Evolutionary conservation across 2,329 filamentous ascomycete genomes (phyloP).

Genomic region (Hypomyces rosellus): DNA sequence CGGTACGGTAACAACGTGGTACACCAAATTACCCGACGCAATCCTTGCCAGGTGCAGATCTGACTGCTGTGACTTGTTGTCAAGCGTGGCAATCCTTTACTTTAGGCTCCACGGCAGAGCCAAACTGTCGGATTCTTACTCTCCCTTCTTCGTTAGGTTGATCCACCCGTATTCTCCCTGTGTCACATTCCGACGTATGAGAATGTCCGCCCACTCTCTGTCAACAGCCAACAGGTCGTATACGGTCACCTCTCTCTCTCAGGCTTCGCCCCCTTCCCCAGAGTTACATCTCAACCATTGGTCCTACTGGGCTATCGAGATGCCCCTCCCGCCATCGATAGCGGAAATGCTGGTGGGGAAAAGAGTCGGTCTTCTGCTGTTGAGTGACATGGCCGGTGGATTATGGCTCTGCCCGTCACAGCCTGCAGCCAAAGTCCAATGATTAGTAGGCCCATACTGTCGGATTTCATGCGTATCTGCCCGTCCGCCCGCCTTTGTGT

Average conservation of each 20-base stretch:
- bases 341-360: slow-evolving; percentile 3
- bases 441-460: not conserved
- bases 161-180: not conserved
- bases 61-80: slow-evolving; percentile 1
- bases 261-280: slow-evolving; percentile 1
- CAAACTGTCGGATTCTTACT: slow-evolving; percentile 11
- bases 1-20: not conserved
- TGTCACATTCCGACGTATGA: not conserved
- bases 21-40: not conserved
- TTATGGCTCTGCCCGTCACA: not conserved
- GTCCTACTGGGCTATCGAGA: slow-evolving; percentile 1
- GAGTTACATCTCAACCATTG: not conserved
- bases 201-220: not conserved
- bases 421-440: too few relatives aligned
- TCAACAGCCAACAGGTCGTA: not conserved
- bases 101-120: slow-evolving; percentile 6
- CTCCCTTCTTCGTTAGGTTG: slow-evolving; percentile 6
- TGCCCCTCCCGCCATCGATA: not conserved
- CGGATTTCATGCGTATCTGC: not conserved
- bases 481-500: not conserved
- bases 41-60: slow-evolving; percentile 3
- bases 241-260: not conserved
- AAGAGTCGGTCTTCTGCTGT: not conserved
- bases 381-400: not conserved
- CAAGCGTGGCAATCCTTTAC: not conserved